Percentiles rank a stretch among this genome's conserved stretches.
These are phyloP conservation scores for Symbiodinium pilosum DNA, from an alignment of 73 alveolate species.

Conservation along the genomic window DNA sequence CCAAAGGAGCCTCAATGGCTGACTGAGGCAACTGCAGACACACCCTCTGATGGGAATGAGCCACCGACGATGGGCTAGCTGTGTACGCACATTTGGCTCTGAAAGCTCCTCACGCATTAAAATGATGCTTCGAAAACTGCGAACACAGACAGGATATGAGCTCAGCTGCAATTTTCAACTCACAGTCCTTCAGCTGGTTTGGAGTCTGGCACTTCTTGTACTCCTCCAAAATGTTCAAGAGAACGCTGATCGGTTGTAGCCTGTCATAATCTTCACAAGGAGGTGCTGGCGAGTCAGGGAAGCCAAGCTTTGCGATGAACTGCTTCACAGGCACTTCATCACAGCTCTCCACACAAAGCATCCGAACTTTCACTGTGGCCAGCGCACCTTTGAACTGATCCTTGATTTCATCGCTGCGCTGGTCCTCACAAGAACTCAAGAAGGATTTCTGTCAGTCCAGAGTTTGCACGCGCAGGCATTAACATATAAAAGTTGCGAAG, in stretches of 20 bases:
- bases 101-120: too few relatives aligned
- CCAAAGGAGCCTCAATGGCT: too few relatives aligned
- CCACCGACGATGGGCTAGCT: too few relatives aligned
- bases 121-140: too few relatives aligned
- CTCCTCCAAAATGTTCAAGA: background rate
- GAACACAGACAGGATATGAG: too few relatives aligned
- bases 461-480: too few relatives aligned
- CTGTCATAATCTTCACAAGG: conserved; percentile 19
- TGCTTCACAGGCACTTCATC: conserved; percentile 5
- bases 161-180: too few relatives aligned
- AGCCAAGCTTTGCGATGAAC: background rate
- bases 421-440: background rate
- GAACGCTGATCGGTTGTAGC: background rate
- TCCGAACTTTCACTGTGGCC: background rate
- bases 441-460: background rate
- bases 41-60: too few relatives aligned
- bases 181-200: background rate
- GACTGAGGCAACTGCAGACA: too few relatives aligned
- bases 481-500: too few relatives aligned
- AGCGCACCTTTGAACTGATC: background rate
- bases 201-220: conserved; percentile 12
- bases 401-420: background rate
- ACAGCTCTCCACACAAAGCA: background rate
- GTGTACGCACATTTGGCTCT: too few relatives aligned
- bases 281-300: background rate